Evolutionary conservation across 441 rosid genomes (phyloP).

Genomic region (Gossypium davidsonii): DNA sequence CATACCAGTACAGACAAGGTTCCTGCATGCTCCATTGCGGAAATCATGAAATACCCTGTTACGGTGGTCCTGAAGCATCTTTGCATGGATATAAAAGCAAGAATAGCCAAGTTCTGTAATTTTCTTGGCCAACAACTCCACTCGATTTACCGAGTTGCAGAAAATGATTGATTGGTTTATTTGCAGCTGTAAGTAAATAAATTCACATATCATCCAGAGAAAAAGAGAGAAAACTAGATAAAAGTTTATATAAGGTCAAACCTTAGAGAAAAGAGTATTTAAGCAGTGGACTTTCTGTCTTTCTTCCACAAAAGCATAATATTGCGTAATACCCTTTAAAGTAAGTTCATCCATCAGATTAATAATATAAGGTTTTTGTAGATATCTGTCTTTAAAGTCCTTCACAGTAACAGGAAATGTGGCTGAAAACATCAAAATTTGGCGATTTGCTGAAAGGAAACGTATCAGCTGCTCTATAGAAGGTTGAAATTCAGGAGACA

Average conservation of each 20-base stretch:
- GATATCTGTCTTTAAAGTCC: constrained; percentile 85
- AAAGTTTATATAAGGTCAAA: constrained; percentile 24
- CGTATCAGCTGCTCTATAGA: constrained; percentile 83
- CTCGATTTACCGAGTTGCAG: constrained; percentile 97
- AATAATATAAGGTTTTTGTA: constrained; percentile 72
- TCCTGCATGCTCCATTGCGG: constrained; percentile 99
- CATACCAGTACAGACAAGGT: constrained; percentile 97
- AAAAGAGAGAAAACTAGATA: neutral
- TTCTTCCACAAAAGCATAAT: constrained; percentile 93
- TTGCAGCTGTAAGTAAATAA: constrained; percentile 62
- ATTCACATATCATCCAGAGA: constrained; percentile 10
- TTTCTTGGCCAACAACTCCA: constrained; percentile 88
- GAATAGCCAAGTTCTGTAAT: constrained; percentile 98
- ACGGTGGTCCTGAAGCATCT: constrained; percentile 98
- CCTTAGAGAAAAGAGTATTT: constrained; percentile 95
- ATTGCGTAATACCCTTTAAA: constrained; percentile 90
- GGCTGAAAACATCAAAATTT: constrained; percentile 92
- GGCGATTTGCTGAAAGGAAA: constrained; percentile 71
- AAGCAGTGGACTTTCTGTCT: constrained; percentile 97
- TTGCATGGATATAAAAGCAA: constrained; percentile 94
- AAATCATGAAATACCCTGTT: constrained; percentile 96
- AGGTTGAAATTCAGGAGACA: constrained; percentile 96
- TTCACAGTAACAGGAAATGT: constrained; percentile 95
- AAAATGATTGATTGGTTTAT: constrained; percentile 96
- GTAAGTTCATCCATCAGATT: constrained; percentile 99